Conservation (phyloP, 495 filamentous ascomycete species). For the Chaetomium tenue region DNA sequence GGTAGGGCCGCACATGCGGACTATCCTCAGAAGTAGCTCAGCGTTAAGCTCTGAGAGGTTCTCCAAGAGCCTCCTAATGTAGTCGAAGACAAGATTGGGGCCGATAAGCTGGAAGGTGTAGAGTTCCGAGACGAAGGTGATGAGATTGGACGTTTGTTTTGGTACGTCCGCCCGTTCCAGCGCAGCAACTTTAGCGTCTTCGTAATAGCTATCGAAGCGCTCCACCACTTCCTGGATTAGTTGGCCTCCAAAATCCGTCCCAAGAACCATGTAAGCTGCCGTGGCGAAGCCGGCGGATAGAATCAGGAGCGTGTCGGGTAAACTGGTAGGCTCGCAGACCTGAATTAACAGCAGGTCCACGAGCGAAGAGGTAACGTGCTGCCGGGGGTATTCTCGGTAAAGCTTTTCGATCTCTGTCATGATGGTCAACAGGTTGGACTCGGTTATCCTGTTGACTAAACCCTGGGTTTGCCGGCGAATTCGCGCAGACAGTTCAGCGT, state of each 20-base stretch:
- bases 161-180: constrained; percentile 46
- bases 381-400: constrained; percentile 75
- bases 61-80: constrained; percentile 71
- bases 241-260: constrained; percentile 83
- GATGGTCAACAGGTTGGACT: constrained; percentile 80
- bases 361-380: constrained; percentile 76
- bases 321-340: constrained; percentile 69
- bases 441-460: constrained; percentile 86
- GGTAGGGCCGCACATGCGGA: constrained; percentile 75
- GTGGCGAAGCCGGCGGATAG: constrained; percentile 88
- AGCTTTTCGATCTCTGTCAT: constrained; percentile 76
- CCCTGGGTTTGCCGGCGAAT: constrained; percentile 81
- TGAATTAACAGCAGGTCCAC: constrained; percentile 70
- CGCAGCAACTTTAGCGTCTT: constrained; percentile 42
- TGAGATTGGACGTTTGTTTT: constrained; percentile 75
- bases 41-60: constrained; percentile 85
- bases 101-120: constrained; percentile 91
- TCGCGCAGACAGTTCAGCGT: constrained; percentile 64
- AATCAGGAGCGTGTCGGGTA: constrained; percentile 85
- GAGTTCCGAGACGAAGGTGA: constrained; percentile 78
- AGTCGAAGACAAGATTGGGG: constrained; percentile 82
- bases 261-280: constrained; percentile 80
- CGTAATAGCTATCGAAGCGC: constrained; percentile 58
- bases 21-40: constrained; percentile 81
- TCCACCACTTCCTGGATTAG: constrained; percentile 74